Percentiles rank a stretch among this genome's conserved stretches.
phyloP scores from a whole-genome alignment of 257 asterid species.

The Thymus mandschuricus region DNA sequence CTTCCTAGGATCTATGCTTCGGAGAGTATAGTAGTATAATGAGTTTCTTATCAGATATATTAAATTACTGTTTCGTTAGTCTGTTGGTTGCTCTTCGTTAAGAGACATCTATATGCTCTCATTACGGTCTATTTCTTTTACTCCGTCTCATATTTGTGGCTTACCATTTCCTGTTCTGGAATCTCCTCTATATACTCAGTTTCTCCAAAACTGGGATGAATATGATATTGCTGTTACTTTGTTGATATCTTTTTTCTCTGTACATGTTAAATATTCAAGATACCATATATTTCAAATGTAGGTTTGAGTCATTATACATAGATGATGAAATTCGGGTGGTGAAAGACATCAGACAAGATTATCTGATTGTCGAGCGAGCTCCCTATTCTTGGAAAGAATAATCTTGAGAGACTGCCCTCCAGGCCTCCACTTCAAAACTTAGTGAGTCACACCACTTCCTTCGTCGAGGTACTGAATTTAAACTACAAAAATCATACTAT shows the following conservation, averaged over 20 bases:
- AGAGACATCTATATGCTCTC: not conserved
- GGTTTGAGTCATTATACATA: slow-evolving; percentile 83
- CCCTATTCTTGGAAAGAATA: slow-evolving; percentile 91
- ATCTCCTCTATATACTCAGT: not conserved
- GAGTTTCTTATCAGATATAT: slow-evolving; percentile 8
- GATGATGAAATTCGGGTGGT: slow-evolving; percentile 92
- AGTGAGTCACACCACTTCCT: slow-evolving; percentile 28
- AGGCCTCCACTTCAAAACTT: slow-evolving; percentile 18
- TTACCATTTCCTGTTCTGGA: not conserved
- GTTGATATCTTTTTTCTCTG: not conserved
- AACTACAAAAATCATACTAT: not conserved
- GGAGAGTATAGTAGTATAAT: not conserved
- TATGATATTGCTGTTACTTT: slow-evolving; percentile 18
- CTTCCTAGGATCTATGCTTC: not conserved
- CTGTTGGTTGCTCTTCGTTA: not conserved
- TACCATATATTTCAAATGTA: slow-evolving; percentile 27
- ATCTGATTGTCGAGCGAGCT: slow-evolving; percentile 84
- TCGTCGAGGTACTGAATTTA: not conserved
- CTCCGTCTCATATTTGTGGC: not conserved
- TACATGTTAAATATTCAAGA: slow-evolving; percentile 4
- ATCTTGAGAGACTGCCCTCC: slow-evolving; percentile 25
- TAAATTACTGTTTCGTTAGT: not conserved
- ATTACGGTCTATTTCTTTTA: not conserved
- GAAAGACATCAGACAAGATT: slow-evolving; percentile 87
- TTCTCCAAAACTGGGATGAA: slow-evolving; percentile 4